Percentiles rank a stretch among this genome's conserved stretches.
Conservation (phyloP, 768 basidiomycete species). For the Boletales sp. region DNA sequence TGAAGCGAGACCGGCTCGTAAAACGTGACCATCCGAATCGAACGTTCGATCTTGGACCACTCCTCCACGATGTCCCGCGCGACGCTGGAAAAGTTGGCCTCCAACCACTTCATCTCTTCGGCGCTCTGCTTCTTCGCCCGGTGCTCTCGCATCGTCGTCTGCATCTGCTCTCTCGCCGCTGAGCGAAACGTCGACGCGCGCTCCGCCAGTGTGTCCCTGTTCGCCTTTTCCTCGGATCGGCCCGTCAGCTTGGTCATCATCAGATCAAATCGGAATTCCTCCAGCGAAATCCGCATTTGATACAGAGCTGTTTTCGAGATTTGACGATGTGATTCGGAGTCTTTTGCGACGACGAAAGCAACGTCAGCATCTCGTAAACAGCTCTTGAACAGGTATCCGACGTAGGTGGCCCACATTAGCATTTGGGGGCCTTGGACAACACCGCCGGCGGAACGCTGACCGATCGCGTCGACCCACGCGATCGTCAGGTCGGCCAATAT, state of each 20-base stretch:
- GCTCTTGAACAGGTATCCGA: constrained; percentile 42
- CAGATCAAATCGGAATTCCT: constrained; percentile 49
- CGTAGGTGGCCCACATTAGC: constrained; percentile 45
- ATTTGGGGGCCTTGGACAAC: constrained; percentile 26
- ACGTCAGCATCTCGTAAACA: constrained; percentile 45
- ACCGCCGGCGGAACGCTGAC: constrained; percentile 12
- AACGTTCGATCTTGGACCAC: constrained; percentile 41
- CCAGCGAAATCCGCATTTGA: constrained; percentile 43
- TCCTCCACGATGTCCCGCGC: constrained; percentile 41
- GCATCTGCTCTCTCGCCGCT: constrained; percentile 5
- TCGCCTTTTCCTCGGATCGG: constrained; percentile 12
- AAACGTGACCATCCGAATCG: constrained; percentile 41
- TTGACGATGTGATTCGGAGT: constrained; percentile 53
- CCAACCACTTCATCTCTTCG: constrained; percentile 38
- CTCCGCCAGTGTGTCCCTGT: constrained; percentile 18
- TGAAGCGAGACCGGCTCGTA: constrained; percentile 52
- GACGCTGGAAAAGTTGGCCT: constrained; percentile 36
- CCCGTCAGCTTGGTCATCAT: constrained; percentile 26
- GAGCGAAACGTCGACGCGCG: constrained; percentile 14
- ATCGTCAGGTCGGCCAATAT: constrained; percentile 43
- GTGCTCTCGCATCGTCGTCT: constrained; percentile 4
- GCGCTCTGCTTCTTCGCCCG: constrained; percentile 22
- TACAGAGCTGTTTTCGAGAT: constrained; percentile 43
- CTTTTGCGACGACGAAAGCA: constrained; percentile 44
- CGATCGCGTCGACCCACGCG: constrained; percentile 37